Percentiles rank a stretch among this genome's conserved stretches.
Evolutionary conservation across 2,329 filamentous ascomycete species (phyloP).

Genomic region (Xylariales sp.): DNA sequence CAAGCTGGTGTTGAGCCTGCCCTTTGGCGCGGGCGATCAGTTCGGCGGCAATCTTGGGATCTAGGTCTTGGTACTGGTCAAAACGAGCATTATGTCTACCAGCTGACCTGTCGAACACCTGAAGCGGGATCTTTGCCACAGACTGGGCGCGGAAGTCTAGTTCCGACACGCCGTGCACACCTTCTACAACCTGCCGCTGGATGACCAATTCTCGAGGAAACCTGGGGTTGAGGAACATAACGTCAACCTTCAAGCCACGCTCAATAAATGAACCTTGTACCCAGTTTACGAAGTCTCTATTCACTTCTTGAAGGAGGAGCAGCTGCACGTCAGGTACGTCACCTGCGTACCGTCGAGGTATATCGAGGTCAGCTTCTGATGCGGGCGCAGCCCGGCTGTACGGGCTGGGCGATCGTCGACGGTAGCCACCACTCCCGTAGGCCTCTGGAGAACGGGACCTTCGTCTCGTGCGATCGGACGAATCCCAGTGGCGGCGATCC

Average conservation of each 20-base stretch:
- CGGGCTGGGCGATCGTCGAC: constrained; percentile 69
- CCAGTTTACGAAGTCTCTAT: constrained; percentile 76
- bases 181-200: constrained; percentile 80
- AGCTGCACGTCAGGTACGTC: constrained; percentile 89
- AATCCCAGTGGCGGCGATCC: constrained; percentile 30
- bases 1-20: constrained; percentile 20
- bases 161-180: constrained; percentile 79
- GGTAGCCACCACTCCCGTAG: constrained; percentile 48
- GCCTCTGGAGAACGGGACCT: constrained; percentile 66
- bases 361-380: constrained; percentile 55
- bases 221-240: constrained; percentile 73
- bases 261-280: constrained; percentile 72
- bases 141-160: constrained; percentile 67
- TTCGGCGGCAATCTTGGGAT: constrained; percentile 73
- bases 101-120: constrained; percentile 77
- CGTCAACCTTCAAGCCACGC: constrained; percentile 69
- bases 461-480: constrained; percentile 39
- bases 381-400: constrained; percentile 36
- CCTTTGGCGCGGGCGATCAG: constrained; percentile 70
- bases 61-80: constrained; percentile 81
- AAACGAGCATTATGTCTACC: constrained; percentile 75
- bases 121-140: constrained; percentile 70
- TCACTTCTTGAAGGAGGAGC: constrained; percentile 73
- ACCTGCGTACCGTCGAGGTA: constrained; percentile 67
- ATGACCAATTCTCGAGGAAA: constrained; percentile 77